Percentiles rank a stretch among this genome's conserved stretches.
phyloP scores from a whole-genome alignment of 345 rosid species.

The Lumnitzera littorea region DNA sequence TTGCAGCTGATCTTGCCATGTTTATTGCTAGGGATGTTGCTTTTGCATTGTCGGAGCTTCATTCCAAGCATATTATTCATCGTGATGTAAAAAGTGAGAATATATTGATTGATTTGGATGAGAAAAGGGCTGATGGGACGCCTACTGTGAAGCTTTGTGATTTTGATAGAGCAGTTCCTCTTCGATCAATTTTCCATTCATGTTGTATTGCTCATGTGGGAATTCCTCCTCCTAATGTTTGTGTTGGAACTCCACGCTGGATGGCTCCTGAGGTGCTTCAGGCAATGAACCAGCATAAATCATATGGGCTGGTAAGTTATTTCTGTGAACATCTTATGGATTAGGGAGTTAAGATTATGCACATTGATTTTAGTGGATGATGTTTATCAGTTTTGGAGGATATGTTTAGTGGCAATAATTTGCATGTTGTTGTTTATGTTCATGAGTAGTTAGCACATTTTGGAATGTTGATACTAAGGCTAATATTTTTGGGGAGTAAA shows the following conservation, averaged over 20 bases:
- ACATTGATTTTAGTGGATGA: background rate
- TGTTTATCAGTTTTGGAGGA: no score
- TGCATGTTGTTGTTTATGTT: no score
- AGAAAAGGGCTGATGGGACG: constrained; percentile 40
- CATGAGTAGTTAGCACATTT: no score
- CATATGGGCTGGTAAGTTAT: constrained; percentile 68
- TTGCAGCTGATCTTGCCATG: constrained; percentile 56
- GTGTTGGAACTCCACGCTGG: constrained; percentile 99
- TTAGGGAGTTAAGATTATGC: no score
- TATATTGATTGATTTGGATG: constrained; percentile 69
- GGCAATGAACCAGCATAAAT: constrained; percentile 53
- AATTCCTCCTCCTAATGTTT: constrained; percentile 64
- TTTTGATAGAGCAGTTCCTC: constrained; percentile 92
- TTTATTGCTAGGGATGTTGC: constrained; percentile 71
- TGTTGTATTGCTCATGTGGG: constrained; percentile 86
- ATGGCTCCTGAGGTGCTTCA: constrained; percentile 94
- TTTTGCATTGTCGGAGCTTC: constrained; percentile 71
- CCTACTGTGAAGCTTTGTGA: constrained; percentile 86
- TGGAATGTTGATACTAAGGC: no score
- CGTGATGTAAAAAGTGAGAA: constrained; percentile 97
- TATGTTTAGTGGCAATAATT: no score
- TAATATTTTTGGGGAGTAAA: no score
- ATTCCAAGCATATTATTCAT: constrained; percentile 82
- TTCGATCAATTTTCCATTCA: constrained; percentile 58
- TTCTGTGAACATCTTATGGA: background rate